These are phyloP conservation scores for Samsoniella hepiali DNA, from an alignment of 2,329 filamentous ascomycete species.

Conservation along the genomic window DNA sequence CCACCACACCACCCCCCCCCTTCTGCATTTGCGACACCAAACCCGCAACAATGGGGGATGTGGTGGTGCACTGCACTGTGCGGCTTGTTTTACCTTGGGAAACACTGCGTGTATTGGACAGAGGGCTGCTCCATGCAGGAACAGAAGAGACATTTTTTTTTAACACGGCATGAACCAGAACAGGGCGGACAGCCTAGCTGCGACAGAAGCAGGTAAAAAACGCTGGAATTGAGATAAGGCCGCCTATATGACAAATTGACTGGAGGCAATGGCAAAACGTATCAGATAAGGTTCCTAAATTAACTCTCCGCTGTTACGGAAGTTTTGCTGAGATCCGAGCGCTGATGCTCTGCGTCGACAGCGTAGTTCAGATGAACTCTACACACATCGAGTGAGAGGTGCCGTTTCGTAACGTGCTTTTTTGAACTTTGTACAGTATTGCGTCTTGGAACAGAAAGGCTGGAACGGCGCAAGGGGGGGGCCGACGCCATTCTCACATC, in stretches of 20 bases:
- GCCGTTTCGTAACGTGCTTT: neutral
- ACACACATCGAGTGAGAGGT: neutral
- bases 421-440: neutral
- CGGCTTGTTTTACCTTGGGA: neutral
- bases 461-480: neutral
- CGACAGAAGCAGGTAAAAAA: neutral
- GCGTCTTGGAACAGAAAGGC: neutral
- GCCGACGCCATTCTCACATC: neutral
- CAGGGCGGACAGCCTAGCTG: neutral
- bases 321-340: neutral
- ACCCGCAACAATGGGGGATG: no score
- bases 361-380: neutral
- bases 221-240: no score
- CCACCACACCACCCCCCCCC: neutral
- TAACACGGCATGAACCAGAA: no score
- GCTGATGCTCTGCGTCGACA: neutral
- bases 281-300: no score
- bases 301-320: neutral
- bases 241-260: neutral
- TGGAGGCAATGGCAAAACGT: no score
- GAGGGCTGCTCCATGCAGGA: slow-evolving; percentile 6
- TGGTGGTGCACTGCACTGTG: slow-evolving; percentile 1
- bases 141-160: neutral
- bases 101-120: neutral
- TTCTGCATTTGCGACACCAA: neutral